Conservation (phyloP, 192 early-diverging fungal species). For the Podila epigama region DNA sequence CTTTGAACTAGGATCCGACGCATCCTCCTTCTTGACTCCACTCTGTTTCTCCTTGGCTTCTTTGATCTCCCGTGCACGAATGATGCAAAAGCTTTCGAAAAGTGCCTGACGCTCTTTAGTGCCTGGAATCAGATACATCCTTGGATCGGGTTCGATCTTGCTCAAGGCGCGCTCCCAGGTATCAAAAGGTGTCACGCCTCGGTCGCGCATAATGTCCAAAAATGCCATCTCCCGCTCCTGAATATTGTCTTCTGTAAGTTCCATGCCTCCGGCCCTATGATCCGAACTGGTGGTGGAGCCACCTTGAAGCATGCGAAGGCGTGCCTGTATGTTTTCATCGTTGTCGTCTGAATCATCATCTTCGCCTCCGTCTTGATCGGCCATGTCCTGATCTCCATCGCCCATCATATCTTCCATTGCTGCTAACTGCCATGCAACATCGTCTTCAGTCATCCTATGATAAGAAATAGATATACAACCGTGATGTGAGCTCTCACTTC, state of each 20-base stretch:
- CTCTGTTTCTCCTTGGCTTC: constrained; percentile 52
- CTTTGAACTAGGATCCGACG: no score
- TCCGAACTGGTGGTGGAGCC: background rate
- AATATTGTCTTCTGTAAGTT: constrained; percentile 23
- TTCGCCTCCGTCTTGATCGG: constrained; percentile 16
- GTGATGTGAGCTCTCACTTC: background rate
- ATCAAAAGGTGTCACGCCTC: constrained; percentile 76
- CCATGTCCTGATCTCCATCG: constrained; percentile 28
- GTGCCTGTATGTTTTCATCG: constrained; percentile 14
- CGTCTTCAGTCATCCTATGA: constrained; percentile 67
- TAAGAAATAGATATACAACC: background rate
- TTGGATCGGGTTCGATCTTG: constrained; percentile 67
- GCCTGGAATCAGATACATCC: constrained; percentile 45
- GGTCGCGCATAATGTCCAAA: constrained; percentile 66
- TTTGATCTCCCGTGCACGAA: constrained; percentile 62
- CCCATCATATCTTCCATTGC: constrained; percentile 52
- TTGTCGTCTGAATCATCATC: constrained; percentile 39
- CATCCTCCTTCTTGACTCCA: constrained; percentile 31
- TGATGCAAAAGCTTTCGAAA: constrained; percentile 81
- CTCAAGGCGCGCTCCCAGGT: constrained; percentile 76
- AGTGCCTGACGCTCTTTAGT: constrained; percentile 65
- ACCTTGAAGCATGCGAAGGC: constrained; percentile 29
- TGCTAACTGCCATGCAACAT: constrained; percentile 67
- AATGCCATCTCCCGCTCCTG: constrained; percentile 27
- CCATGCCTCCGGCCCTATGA: background rate